Conservation (phyloP, 169 alveolate genomes). For the Eimeria maxima region DNA sequence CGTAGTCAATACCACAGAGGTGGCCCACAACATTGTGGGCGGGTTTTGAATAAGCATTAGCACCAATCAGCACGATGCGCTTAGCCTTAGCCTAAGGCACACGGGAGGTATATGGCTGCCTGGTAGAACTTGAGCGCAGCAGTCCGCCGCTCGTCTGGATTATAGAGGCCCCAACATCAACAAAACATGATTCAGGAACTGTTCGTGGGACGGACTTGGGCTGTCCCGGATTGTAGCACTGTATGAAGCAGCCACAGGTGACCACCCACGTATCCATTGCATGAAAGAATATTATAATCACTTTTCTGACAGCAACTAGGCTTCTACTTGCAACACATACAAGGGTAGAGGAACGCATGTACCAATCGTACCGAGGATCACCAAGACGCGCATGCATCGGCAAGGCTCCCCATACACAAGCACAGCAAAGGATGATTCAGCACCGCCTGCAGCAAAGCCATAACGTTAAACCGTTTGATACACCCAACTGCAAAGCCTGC, state of each 20-base stretch:
- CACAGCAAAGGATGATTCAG: no score
- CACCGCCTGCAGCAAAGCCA: no score
- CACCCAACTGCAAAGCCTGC: background rate
- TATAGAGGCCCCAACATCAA: background rate
- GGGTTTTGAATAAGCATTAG: background rate
- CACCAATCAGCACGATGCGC: background rate
- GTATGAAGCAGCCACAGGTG: background rate
- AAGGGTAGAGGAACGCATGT: background rate
- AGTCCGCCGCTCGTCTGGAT: background rate
- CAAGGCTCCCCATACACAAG: no score
- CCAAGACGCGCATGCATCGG: background rate
- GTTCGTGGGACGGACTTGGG: background rate
- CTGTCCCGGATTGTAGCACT: background rate
- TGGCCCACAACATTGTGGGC: no score
- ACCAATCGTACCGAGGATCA: background rate
- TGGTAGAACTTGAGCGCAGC: background rate
- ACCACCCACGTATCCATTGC: background rate
- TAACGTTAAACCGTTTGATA: no score
- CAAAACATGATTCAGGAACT: background rate
- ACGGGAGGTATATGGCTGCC: background rate
- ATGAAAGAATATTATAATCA: background rate
- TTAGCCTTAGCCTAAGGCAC: background rate
- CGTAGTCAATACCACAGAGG: no score
- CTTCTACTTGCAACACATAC: background rate
- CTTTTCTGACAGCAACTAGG: background rate